Evolutionary conservation across 2,329 filamentous ascomycete genomes (phyloP).

Genomic region (Ilyonectria mors-panacis): DNA sequence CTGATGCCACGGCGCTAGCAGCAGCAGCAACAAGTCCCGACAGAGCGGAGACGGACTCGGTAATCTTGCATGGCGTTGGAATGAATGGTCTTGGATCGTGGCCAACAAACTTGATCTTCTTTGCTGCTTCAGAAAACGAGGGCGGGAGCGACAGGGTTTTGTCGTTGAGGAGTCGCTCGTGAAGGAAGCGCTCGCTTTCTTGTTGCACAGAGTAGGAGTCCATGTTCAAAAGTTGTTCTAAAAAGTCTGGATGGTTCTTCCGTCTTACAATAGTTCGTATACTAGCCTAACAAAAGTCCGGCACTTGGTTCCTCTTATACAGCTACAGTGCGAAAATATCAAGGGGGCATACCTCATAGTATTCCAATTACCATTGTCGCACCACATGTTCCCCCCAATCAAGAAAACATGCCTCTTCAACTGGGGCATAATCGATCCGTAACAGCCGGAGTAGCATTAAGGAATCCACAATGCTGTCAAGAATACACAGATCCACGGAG

Average conservation of each 20-base stretch:
- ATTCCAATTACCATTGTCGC: not conserved
- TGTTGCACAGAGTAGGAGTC: constrained; percentile 19
- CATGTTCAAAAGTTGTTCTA: not conserved
- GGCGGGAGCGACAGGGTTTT: constrained; percentile 7
- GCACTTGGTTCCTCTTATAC: not conserved
- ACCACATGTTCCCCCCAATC: not conserved
- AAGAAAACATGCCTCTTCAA: not conserved
- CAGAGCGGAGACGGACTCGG: constrained; percentile 26
- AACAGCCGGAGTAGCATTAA: not conserved
- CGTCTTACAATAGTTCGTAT: not conserved
- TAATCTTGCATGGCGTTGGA: constrained; percentile 32
- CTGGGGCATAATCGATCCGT: not conserved
- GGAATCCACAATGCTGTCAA: not conserved
- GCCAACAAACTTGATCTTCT: constrained; percentile 29
- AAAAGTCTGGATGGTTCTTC: not conserved
- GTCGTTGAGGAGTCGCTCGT: constrained; percentile 16
- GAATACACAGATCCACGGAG: not conserved
- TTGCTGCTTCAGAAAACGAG: constrained; percentile 18
- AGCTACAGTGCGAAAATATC: not conserved
- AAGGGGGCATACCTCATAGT: not conserved
- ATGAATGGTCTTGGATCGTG: constrained; percentile 26
- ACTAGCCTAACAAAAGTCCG: not conserved
- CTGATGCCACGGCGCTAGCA: constrained; percentile 26
- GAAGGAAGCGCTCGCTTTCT: constrained; percentile 18
- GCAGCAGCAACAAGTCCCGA: constrained; percentile 26